These are phyloP conservation scores for Ascochyta viciae-villosae DNA, from an alignment of 2,329 filamentous ascomycete genomes.

Conservation along the genomic window DNA sequence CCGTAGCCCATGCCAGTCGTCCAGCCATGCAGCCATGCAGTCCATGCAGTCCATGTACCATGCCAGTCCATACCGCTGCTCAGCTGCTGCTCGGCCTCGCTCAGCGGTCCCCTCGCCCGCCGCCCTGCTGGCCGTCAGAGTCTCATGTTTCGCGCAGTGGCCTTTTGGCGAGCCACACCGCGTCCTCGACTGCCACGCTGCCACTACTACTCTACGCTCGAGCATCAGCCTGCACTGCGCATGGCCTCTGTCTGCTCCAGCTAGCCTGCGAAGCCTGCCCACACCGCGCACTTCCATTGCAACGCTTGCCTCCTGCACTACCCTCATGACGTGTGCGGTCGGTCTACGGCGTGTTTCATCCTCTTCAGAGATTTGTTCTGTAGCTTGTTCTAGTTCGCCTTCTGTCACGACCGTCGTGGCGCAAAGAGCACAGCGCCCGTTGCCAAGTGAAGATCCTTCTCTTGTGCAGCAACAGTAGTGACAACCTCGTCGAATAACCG, in stretches of 20 bases:
- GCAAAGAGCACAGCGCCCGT: constrained; percentile 26
- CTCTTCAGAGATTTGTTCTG: constrained; percentile 18
- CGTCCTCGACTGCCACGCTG: too few species aligned
- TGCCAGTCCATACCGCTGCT: neutral
- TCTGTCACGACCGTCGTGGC: constrained; percentile 21
- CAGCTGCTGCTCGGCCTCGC: constrained; percentile 2
- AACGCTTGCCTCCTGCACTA: constrained; percentile 8
- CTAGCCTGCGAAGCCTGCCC: constrained; percentile 8
- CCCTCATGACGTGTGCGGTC: constrained; percentile 22
- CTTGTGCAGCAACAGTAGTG: constrained; percentile 31
- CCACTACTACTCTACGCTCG: too few species aligned
- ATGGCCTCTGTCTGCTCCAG: constrained; percentile 16
- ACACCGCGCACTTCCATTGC: neutral
- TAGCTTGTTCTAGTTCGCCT: constrained; percentile 23
- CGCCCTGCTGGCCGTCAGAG: constrained; percentile 9
- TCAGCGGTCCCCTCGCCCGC: constrained; percentile 8
- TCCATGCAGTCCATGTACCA: too few species aligned
- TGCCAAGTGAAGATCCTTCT: constrained; percentile 39
- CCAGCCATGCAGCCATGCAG: too few species aligned
- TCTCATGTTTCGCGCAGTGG: constrained; percentile 1
- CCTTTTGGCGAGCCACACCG: constrained; percentile 8
- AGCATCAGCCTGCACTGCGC: neutral
- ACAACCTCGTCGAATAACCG: constrained; percentile 17
- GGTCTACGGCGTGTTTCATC: constrained; percentile 28
- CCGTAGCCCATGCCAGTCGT: neutral